Percentiles rank a stretch among this genome's conserved stretches.
Evolutionary conservation across 345 rosid species (phyloP).

Genomic region (Mercurialis annua): DNA sequence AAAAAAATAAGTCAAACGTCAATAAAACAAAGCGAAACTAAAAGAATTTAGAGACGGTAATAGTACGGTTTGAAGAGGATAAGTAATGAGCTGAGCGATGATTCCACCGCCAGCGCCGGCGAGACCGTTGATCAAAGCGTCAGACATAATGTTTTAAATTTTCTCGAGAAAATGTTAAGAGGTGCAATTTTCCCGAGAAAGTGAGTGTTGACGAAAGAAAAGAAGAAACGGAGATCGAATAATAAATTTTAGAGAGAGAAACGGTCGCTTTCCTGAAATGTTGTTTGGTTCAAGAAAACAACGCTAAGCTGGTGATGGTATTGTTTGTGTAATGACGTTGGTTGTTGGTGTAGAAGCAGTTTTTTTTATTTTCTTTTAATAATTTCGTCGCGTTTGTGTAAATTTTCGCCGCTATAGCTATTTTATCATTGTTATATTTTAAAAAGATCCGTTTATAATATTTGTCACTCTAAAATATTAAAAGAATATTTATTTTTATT

Average conservation of each 20-base stretch:
- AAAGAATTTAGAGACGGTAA: not conserved
- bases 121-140: conserved; percentile 90
- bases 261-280: not conserved
- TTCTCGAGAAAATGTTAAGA: conserved; percentile 5
- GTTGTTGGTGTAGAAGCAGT: not conserved
- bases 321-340: not conserved
- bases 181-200: conserved; percentile 3
- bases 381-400: not conserved
- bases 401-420: not conserved
- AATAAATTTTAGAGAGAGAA: not conserved
- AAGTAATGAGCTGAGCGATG: conserved; percentile 90
- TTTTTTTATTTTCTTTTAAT: conserved; percentile 1
- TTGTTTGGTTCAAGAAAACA: conserved; percentile 25
- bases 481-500: no score
- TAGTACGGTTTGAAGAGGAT: conserved; percentile 89
- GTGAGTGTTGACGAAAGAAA: not conserved
- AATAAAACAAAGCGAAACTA: not conserved
- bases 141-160: conserved; percentile 53
- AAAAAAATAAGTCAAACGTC: conserved; percentile 10
- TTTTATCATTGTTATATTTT: not conserved
- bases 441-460: no score
- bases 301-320: no score
- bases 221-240: not conserved
- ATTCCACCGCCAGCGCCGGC: conserved; percentile 98
- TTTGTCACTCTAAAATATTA: no score